A percentile compares a stretch with the other conserved stretches of the same genome.
Conservation (phyloP, 31 red algal species). For the Asparagopsis taxiformis region DNA sequence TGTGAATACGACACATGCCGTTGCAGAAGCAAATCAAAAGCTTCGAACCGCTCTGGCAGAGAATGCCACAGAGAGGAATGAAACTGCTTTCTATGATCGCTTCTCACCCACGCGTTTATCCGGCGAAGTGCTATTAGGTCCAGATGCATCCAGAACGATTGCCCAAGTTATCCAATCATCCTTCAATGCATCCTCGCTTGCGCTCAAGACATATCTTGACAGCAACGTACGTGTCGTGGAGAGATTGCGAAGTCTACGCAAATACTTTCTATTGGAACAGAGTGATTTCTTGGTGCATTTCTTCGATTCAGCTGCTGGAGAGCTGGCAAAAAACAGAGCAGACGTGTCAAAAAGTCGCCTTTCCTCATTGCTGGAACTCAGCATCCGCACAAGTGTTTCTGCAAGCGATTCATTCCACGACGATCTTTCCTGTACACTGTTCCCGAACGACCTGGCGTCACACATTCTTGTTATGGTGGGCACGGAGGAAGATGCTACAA, state of each 20-base stretch:
- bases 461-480: conserved; percentile 15
- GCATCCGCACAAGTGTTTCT: conserved; percentile 21
- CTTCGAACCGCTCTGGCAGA: not conserved
- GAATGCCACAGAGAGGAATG: not conserved
- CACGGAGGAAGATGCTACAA: not conserved
- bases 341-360: conserved; percentile 22
- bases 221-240: conserved; percentile 2
- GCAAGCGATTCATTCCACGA: conserved; percentile 17
- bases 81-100: conserved; percentile 2
- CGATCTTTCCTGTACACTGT: conserved; percentile 12
- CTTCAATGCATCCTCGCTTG: conserved; percentile 5
- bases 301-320: conserved; percentile 28
- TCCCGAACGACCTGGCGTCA: conserved; percentile 11
- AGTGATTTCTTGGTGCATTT: conserved; percentile 31
- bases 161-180: conserved; percentile 1
- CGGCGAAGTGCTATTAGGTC: conserved; percentile 15
- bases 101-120: conserved; percentile 2
- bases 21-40: not conserved
- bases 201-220: conserved; percentile 28
- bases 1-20: not conserved
- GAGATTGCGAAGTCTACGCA: conserved; percentile 19
- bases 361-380: conserved; percentile 23
- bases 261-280: conserved; percentile 33
- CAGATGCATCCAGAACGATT: conserved; percentile 24
- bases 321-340: conserved; percentile 15